A percentile compares a stretch with the other conserved stretches of the same genome.
Evolutionary conservation across 2,329 filamentous ascomycete genomes (phyloP).

Genomic region (Sporothrix phasma): DNA sequence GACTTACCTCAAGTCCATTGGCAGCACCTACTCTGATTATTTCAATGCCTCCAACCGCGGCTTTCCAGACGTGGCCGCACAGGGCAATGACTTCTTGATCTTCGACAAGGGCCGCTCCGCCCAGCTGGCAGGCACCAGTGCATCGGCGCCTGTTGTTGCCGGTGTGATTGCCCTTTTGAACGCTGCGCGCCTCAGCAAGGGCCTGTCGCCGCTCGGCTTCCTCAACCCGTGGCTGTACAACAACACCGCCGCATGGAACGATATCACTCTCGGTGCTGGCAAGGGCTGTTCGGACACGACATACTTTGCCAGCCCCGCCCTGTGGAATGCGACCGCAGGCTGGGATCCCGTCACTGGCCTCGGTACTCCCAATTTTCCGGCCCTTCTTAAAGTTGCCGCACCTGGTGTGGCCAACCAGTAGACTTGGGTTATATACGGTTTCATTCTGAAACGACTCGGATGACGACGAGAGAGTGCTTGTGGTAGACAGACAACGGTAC

Average conservation of each 20-base stretch:
- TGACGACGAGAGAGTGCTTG: too few species aligned
- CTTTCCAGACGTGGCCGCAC: slow-evolving; percentile 44
- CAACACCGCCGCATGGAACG: slow-evolving; percentile 21
- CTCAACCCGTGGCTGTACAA: slow-evolving; percentile 34
- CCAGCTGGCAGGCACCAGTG: slow-evolving; percentile 26
- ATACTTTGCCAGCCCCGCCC: slow-evolving; percentile 12
- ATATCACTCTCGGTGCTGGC: slow-evolving; percentile 22
- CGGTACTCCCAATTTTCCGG: slow-evolving; percentile 22
- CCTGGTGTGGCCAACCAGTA: slow-evolving; percentile 14
- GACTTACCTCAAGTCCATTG: slow-evolving; percentile 32
- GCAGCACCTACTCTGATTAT: slow-evolving; percentile 32
- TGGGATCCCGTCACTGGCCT: slow-evolving; percentile 28
- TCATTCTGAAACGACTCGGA: too few species aligned
- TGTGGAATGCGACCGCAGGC: slow-evolving; percentile 26
- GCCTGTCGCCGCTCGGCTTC: slow-evolving; percentile 32
- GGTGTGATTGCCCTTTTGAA: slow-evolving; percentile 35
- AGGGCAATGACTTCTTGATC: slow-evolving; percentile 32
- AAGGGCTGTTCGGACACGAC: slow-evolving; percentile 21
- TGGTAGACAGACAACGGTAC: too few species aligned
- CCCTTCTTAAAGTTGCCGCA: slow-evolving; percentile 12
- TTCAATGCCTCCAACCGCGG: slow-evolving; percentile 37
- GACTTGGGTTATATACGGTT: too few species aligned
- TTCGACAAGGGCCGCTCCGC: slow-evolving; percentile 18
- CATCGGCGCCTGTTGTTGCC: slow-evolving; percentile 33
- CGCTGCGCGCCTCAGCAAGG: slow-evolving; percentile 30